Evolutionary conservation across 768 basidiomycete genomes (phyloP), one percentile per base, ranked within the genome.

Genomic region (Collybia mongolica): DNA sequence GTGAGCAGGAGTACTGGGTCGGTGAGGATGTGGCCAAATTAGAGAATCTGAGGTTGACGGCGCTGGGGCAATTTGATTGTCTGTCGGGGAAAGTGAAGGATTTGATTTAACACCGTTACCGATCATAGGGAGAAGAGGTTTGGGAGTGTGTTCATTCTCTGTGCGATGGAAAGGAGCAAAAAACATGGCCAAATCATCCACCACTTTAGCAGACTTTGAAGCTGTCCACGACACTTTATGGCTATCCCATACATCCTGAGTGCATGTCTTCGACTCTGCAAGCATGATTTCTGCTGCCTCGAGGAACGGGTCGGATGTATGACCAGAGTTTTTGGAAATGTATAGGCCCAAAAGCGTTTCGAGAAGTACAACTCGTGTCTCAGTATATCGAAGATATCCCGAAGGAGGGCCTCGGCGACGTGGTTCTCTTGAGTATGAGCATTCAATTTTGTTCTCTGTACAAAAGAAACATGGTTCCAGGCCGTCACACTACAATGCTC

Each of bases 161-260:
- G 54, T 49, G 26, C 59, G 52, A 18, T 58, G 63, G 17, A 64
- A 66, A 12, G 65, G 65, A 8, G 65, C 60, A 51, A 66, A 64
- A 2, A 53, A 44, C 17, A 53, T 47, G 1, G 60, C 59, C 20
- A 64, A 54, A 22, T 61, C 61, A n/a, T 63, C 56, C 8, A 64
- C 50, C 12, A 52, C 39, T 29, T 52, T 60, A 8, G 63, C 48
- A 1, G 63, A 64, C 15, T 52, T 42, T 12, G 54, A 58, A 38
- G 42, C 50, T n/a, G 52, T 53, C 65, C 65, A 66, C 3, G 39
- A 18, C 11, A 42, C 44, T 43, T 61, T 63, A 44, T 66, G 61
- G 8, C 49, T 53, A 51, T 66, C 65, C 65, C 65, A 66, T 2
- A 65, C 60, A 29, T 66, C 65, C 50, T 66, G 65, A 2, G 65